Percentiles rank a stretch among this genome's conserved stretches.
Conservation (phyloP, 1,284 basidiomycete species). For the Phaffia rhodozyma region DNA sequence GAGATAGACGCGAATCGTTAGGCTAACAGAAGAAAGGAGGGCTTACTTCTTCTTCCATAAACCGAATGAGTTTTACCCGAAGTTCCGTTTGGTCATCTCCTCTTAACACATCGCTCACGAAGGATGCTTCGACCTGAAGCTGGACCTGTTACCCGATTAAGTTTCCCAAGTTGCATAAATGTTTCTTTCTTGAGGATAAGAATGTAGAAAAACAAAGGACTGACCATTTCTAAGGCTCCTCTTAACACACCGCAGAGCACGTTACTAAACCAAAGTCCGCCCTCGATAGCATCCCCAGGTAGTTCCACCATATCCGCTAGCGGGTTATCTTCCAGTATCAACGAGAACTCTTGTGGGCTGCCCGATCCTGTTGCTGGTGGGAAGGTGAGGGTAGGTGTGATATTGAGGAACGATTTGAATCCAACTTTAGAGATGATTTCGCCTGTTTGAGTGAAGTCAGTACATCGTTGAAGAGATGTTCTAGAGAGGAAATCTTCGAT, state of each 20-base stretch:
- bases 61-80: constrained; percentile 74
- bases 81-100: constrained; percentile 94
- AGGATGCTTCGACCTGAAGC: constrained; percentile 85
- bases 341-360: constrained; percentile 49
- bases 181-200: not conserved
- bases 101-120: constrained; percentile 77
- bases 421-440: constrained; percentile 92
- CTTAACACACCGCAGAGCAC: constrained; percentile 86
- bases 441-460: constrained; percentile 79
- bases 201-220: constrained; percentile 25
- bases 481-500: constrained; percentile 97
- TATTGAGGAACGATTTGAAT: constrained; percentile 97
- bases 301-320: constrained; percentile 94
- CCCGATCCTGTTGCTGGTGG: constrained; percentile 39
- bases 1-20: too few relatives aligned
- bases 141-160: constrained; percentile 53
- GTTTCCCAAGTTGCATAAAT: not conserved
- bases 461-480: constrained; percentile 69
- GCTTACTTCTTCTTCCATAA: constrained; percentile 75
- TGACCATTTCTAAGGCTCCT: constrained; percentile 92
- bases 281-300: constrained; percentile 80
- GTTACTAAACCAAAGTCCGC: constrained; percentile 93
- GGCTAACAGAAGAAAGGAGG: too few relatives aligned
- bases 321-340: constrained; percentile 91
- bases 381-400: constrained; percentile 72